Evolutionary conservation across 306 rosid genomes (phyloP).

Genomic region (Inga oerstediana): DNA sequence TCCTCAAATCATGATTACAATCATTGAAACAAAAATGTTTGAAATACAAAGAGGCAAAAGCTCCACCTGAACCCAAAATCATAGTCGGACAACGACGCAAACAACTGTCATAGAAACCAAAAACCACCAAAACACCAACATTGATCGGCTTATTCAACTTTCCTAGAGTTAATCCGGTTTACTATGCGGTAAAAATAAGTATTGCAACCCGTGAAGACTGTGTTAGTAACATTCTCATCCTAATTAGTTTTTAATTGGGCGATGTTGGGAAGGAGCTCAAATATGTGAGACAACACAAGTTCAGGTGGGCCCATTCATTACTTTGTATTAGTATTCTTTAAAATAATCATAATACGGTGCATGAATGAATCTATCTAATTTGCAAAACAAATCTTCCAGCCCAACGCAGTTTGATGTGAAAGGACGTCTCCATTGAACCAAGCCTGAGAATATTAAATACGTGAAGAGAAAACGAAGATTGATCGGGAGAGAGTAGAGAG

Average conservation of each 20-base stretch:
- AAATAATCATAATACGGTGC: conserved; percentile 38
- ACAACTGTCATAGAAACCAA: not conserved
- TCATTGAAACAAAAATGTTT: conserved; percentile 17
- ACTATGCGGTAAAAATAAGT: conserved; percentile 17
- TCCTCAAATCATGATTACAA: not conserved
- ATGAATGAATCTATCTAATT: conserved; percentile 49
- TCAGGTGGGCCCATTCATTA: conserved; percentile 46
- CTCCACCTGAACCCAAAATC: not conserved
- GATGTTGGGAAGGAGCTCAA: conserved; percentile 40
- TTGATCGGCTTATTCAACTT: conserved; percentile 25
- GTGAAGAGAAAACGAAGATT: not conserved
- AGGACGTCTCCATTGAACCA: conserved; percentile 27
- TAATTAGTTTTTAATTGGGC: conserved; percentile 4
- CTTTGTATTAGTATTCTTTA: conserved; percentile 2
- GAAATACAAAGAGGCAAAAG: not conserved
- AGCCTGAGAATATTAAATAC: conserved; percentile 20
- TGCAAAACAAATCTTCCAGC: conserved; percentile 48
- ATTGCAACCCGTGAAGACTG: conserved; percentile 27
- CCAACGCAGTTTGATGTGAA: conserved; percentile 35
- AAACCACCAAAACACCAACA: conserved; percentile 19
- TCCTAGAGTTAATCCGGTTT: conserved; percentile 3
- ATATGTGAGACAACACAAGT: not conserved
- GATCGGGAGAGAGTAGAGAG: conserved; percentile 11
- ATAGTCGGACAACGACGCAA: not conserved
- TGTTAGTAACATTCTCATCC: conserved; percentile 19